Evolutionary conservation across 2,329 filamentous ascomycete genomes (phyloP), one percentile per base, ranked within the genome.

Genomic region (Pseudocercospora vitis): DNA sequence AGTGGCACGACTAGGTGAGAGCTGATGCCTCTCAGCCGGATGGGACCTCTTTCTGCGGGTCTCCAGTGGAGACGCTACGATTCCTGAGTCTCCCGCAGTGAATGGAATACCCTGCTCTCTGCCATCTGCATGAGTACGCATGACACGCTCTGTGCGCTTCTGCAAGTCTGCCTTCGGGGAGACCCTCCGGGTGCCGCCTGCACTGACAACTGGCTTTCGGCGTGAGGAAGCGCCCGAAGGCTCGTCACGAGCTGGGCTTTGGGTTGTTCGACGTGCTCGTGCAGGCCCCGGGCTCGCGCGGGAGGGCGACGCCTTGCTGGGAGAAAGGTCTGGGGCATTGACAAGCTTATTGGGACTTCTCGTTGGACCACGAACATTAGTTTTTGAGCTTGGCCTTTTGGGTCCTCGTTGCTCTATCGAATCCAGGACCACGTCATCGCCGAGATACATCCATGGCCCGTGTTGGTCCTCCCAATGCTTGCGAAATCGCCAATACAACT

Each of bases 401-500:
- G 32, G 32, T 6, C n/a, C n/a, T n/a, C n/a, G n/a, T n/a, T n/a
- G n/a, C n/a, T n/a, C n/a, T n/a, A n/a, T n/a, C n/a, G n/a, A n/a
- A n/a, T n/a, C n/a, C n/a, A n/a, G n/a, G n/a, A n/a, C n/a, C n/a
- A n/a, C n/a, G n/a, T n/a, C n/a, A n/a, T 16, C 14, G 26, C 11
- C 26, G 6, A 29, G 26, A 29, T 7, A 7, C 26, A 7, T 29
- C 26, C 26, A 29, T 29, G 6, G 11, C 26, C 11, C 26, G n/a
- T n/a, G n/a, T n/a, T n/a, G n/a, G n/a, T 29, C 42, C 23, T 49
- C 42, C 28, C 16, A 48, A 19, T 23, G 39, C 23, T 48, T 44
- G 42, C 45, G 47, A 19, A 51, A 57, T 29, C 51, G 51, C 55
- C 55, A 57, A 42, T 57, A 57, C 11, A 57, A 50, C n/a, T 57